These are phyloP conservation scores for Mycena maculata DNA, from an alignment of 768 basidiomycete genomes.

Conservation along the genomic window DNA sequence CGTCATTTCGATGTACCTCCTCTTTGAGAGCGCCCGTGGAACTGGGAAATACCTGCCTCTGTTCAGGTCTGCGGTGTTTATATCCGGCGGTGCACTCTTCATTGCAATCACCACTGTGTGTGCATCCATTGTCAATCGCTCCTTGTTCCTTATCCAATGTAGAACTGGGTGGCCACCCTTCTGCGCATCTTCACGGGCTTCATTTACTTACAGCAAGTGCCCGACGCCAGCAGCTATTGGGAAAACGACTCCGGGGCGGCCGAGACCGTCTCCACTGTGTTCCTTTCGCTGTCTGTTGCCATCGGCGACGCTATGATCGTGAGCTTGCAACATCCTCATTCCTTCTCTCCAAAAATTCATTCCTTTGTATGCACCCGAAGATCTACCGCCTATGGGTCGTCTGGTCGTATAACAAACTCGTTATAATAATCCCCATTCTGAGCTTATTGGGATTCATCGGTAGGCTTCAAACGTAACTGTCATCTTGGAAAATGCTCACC, in stretches of 20 bases:
- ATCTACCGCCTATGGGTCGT: constrained; percentile 17
- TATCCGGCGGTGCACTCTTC: constrained; percentile 5
- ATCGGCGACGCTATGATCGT: constrained; percentile 15
- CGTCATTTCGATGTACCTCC: neutral
- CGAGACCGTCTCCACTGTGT: neutral
- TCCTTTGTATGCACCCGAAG: neutral
- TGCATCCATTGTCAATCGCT: neutral
- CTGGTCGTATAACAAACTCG: constrained; percentile 10
- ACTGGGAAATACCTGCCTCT: neutral
- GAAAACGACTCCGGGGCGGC: neutral
- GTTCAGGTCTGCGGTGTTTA: neutral
- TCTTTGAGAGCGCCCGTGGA: neutral
- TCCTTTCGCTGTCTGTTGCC: neutral
- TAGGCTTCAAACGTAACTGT: neutral
- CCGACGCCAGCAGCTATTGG: neutral
- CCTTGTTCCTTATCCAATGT: neutral
- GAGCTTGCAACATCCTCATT: neutral
- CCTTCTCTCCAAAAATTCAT: neutral
- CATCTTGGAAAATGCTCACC: neutral
- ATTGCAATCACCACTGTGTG: constrained; percentile 2
- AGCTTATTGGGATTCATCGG: constrained; percentile 3
- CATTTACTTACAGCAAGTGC: constrained; percentile 9
- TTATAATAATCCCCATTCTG: constrained; percentile 6
- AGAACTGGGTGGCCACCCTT: neutral
- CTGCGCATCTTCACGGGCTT: constrained; percentile 1